Evolutionary conservation across 345 rosid genomes (phyloP), one percentile per base, ranked within the genome.

Genomic region (Arabis hirsuta): DNA sequence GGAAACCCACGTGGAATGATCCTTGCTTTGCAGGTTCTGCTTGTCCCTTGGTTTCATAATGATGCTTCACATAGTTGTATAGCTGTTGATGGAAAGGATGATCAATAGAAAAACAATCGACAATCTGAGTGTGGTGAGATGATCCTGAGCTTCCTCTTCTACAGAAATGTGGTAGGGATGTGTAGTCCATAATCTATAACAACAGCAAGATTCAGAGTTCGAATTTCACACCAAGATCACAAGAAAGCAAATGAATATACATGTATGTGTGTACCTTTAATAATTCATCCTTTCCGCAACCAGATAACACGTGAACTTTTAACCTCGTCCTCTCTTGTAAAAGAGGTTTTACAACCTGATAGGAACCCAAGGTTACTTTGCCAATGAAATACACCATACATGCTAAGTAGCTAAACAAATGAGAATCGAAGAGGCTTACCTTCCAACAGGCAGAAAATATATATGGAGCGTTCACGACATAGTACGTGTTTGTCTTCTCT

Each of bases 391-490:
- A 29, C 20, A 36, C 55, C 55, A 45, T 10, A 62, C 38, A 11
- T 13, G n/a, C 47, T 69, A 19, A 64, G 65, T 32, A 74, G 42
- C 78, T 32, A 26, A 65, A 60, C 50, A 60, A 22, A 29, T 24
- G 61, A 48, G 24, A 34, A 36, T 16, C 8, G 7, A 52, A 31
- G 61, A 58, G 53, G 62, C 65, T 76, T 61, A 87, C 96, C 89
- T 88, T 95, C 96, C 96, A 95, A 79, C 97, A 88, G 43, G 97
- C 91, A 6, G 97, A 88, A 81, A 95, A 95, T 81, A 95, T 81
- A 73, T 89, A 91, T 14, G 97, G 99, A 48, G 78, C 97, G 66
- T 95, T 95, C 56, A 86, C 97, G 70, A 91, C 84, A 78, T 85
- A 95, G 78, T 95, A 95, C 0, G 93, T 81, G 68, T 83, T 80